These are phyloP conservation scores for Diaporthe sp. DNA, from an alignment of 2,329 filamentous ascomycete species.

Conservation along the genomic window DNA sequence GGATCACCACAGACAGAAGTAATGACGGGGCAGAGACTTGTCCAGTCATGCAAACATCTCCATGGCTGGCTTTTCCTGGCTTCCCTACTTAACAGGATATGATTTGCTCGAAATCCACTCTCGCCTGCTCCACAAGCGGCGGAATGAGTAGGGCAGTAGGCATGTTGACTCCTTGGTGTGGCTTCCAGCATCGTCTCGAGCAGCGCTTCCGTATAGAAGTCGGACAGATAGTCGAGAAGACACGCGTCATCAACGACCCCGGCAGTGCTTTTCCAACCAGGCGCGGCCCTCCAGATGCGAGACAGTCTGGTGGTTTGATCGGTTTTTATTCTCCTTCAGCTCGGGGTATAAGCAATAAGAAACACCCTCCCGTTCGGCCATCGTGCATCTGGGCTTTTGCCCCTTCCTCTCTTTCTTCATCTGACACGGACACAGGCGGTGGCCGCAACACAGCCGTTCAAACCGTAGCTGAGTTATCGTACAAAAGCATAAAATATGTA, in stretches of 20 bases:
- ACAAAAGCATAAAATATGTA: conserved; percentile 25
- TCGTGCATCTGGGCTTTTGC: background rate
- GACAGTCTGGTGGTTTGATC: background rate
- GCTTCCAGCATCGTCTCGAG: background rate
- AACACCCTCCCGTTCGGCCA: conserved; percentile 25
- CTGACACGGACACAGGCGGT: conserved; percentile 3
- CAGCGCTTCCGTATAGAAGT: background rate
- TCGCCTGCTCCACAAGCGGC: too few relatives aligned
- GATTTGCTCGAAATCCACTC: too few relatives aligned
- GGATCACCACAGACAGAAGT: background rate
- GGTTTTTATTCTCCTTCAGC: conserved; percentile 27
- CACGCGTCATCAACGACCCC: background rate
- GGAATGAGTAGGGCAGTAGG: background rate
- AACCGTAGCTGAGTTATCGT: conserved; percentile 23
- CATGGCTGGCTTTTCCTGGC: background rate
- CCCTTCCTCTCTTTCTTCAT: background rate
- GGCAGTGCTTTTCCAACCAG: too few relatives aligned
- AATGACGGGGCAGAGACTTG: background rate
- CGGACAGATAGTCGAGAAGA: background rate
- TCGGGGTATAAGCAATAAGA: conserved; percentile 37
- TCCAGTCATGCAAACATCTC: conserved; percentile 2
- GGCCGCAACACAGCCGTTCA: conserved; percentile 6
- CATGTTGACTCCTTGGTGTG: background rate
- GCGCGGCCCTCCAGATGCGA: background rate
- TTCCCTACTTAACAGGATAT: background rate